A percentile compares a stretch with the other conserved stretches of the same genome.
Conservation (phyloP, 2,329 filamentous ascomycete species). For the Acrocalymma vagum region DNA sequence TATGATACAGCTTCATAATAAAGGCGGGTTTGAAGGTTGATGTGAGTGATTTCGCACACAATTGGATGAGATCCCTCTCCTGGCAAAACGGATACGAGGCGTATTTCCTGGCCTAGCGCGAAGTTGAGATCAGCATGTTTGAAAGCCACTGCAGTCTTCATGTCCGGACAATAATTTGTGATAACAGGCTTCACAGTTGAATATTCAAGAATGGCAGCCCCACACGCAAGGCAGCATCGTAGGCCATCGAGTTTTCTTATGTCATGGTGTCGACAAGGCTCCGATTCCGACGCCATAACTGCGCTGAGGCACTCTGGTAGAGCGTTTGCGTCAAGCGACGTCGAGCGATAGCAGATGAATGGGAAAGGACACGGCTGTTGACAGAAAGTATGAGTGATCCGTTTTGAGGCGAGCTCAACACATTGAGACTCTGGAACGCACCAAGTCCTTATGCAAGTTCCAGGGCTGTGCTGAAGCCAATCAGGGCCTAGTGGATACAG, state of each 20-base stretch:
- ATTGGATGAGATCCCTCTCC: conserved; percentile 11
- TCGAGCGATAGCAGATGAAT: too few relatives aligned
- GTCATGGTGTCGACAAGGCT: conserved; percentile 16
- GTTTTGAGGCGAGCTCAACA: too few relatives aligned
- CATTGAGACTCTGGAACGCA: too few relatives aligned
- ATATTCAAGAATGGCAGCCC: conserved; percentile 11
- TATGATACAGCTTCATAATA: conserved; percentile 31
- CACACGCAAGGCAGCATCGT: conserved; percentile 22
- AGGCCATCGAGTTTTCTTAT: conserved; percentile 15
- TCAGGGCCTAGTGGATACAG: too few relatives aligned
- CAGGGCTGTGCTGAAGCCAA: too few relatives aligned
- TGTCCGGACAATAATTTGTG: neutral
- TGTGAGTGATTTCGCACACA: conserved; percentile 17
- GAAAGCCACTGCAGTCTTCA: conserved; percentile 1
- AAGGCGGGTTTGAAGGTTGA: conserved; percentile 21
- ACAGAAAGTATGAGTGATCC: too few relatives aligned
- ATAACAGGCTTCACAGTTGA: neutral
- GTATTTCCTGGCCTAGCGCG: conserved; percentile 21
- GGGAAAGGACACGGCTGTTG: too few relatives aligned
- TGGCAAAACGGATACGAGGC: conserved; percentile 15
- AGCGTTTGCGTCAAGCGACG: too few relatives aligned
- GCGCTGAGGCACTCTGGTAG: too few relatives aligned
- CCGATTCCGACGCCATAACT: too few relatives aligned
- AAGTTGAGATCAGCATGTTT: conserved; percentile 14
- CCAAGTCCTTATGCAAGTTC: too few relatives aligned